Conservation (phyloP, 2,329 filamentous ascomycete species). For the Trichoderma koningiopsis region DNA sequence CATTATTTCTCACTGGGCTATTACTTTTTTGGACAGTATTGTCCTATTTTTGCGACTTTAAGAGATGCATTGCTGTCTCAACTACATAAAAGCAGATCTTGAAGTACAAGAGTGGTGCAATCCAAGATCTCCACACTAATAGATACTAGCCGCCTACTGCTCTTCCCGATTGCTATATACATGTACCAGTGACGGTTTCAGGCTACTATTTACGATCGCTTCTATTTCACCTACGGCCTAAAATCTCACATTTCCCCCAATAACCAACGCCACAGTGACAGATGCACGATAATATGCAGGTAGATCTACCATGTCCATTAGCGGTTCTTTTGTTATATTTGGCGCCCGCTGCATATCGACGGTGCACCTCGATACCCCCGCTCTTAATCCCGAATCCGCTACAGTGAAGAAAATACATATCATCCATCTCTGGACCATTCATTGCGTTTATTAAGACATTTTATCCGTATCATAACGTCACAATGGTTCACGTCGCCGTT, state of each 20-base stretch:
- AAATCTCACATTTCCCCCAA: not conserved
- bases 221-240: not conserved
- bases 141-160: too few species aligned
- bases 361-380: not conserved
- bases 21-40: too few species aligned
- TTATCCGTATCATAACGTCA: not conserved
- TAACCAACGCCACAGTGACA: not conserved
- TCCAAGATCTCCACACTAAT: too few species aligned
- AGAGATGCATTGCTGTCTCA: too few species aligned
- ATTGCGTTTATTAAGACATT: not conserved
- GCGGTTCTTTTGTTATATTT: not conserved
- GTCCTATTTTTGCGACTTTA: too few species aligned
- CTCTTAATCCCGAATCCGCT: not conserved
- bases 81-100: too few species aligned
- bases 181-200: not conserved
- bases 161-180: not conserved
- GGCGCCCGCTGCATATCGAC: not conserved
- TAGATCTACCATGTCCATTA: not conserved
- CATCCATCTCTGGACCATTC: not conserved
- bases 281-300: too few species aligned
- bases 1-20: too few species aligned
- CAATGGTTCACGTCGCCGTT: slow-evolving; percentile 41
- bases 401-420: not conserved
- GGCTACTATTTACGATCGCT: not conserved
- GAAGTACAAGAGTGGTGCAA: too few species aligned